Base-by-base conservation (phyloP, 2,329 filamentous ascomycete species). In the Fusarium nisikadoi region DNA sequence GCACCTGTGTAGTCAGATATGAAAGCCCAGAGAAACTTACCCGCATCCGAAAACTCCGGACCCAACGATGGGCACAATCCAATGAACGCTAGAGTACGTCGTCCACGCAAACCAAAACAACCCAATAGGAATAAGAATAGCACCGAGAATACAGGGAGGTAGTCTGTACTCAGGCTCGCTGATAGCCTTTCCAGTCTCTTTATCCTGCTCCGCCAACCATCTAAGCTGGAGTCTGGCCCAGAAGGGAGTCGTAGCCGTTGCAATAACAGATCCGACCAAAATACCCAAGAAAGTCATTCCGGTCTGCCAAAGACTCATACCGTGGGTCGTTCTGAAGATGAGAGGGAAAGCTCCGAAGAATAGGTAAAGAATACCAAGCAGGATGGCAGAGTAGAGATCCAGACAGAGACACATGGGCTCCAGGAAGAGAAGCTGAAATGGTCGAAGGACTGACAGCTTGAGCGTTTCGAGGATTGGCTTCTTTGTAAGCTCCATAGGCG, bases 311-410 rank as follows among this genome's bases (percentile, higher is more conserved):
- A 94, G 83, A 43, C 87, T 89, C 82, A 96, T 93, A 9, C 87
- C 89, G 78, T 95, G 91, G 36, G 91, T 90, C 38, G 86, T 88
- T 29, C 86, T 80, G 78, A 97, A 97, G 12, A 97, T 89, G n/a
- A 95, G 82, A 5, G 91, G 88, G 71, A 96, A 95, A 0, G 94
- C 93, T 12, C 93, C 93, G 77, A 95, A 95, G 83, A 95, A 96
- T 8, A 96, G 87, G 78, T 97, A 97, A 2, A 97, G 82, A 27
- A 95, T 91, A 3, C 94, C 94, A 6, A 97, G 84, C 13, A 97
- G 83, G 50, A 97, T 88, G n/a, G 93, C 93, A 0, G 92, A 93
- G 74, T 94, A 93, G 16, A 95, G 82, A 79, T 93, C 94, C 25
- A 97, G 88, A 62, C 90, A 89, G 59, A 94, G 83, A 62, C 90